These are phyloP conservation scores for Neurospora crassa DNA, from an alignment of 2,329 filamentous ascomycete species.

Conservation along the genomic window DNA sequence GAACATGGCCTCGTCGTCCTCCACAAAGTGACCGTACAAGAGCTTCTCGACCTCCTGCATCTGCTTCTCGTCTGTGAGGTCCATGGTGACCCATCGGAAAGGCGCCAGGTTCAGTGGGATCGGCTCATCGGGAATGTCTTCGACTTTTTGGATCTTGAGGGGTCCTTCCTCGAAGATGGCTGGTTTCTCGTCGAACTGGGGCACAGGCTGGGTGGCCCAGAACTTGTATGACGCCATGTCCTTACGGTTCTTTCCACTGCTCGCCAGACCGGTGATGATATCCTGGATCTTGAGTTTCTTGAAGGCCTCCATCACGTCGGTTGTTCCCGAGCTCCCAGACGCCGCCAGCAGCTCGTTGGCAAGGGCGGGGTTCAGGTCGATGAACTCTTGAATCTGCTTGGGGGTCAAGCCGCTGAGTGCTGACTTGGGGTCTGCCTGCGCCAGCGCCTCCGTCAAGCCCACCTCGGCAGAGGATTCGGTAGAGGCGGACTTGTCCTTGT, in stretches of 20 bases:
- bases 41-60: slow-evolving; percentile 88
- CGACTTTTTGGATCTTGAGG: slow-evolving; percentile 69
- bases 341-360: slow-evolving; percentile 42
- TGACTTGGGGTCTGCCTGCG: slow-evolving; percentile 35
- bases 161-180: slow-evolving; percentile 63
- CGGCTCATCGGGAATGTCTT: slow-evolving; percentile 70
- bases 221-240: slow-evolving; percentile 98
- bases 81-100: slow-evolving; percentile 91
- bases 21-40: slow-evolving; percentile 88
- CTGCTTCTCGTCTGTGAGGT: slow-evolving; percentile 67
- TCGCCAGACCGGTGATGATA: slow-evolving; percentile 64
- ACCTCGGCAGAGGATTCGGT: slow-evolving; percentile 8
- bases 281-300: slow-evolving; percentile 59
- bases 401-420: slow-evolving; percentile 44
- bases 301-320: slow-evolving; percentile 41
- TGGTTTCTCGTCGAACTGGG: slow-evolving; percentile 58
- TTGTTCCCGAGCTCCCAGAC: slow-evolving; percentile 17
- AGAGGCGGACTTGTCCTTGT: slow-evolving; percentile 39
- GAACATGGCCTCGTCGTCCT: slow-evolving; percentile 95
- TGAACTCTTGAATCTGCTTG: slow-evolving; percentile 54
- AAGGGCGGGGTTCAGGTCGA: slow-evolving; percentile 63
- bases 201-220: slow-evolving; percentile 95
- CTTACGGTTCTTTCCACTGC: slow-evolving; percentile 80
- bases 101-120: slow-evolving; percentile 60
- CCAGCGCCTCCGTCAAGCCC: slow-evolving; percentile 27